Base-by-base conservation (phyloP, 78 protist species). In the Dictyostelium firmibasis region DNA sequence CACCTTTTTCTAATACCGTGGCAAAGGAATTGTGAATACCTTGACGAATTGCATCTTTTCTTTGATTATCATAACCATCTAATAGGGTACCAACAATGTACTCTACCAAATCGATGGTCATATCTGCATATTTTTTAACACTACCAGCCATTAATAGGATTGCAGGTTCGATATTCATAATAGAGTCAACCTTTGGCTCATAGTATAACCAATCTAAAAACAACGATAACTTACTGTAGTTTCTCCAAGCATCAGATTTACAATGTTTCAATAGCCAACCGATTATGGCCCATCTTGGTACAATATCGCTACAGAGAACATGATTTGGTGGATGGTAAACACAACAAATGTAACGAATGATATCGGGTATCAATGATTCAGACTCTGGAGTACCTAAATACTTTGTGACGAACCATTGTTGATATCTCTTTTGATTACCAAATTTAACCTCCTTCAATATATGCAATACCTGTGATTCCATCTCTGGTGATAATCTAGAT, bases 81-180 rank as follows among this genome's bases (percentile, higher is more conserved):
- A 95, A 33, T n/a, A 84, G 9, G 4, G 44, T 60, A 18, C 79
- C 79, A 31, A 93, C 38, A 2, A 96, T 85, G 50, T 23, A 96
- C 7, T 96, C 97, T 10, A 96, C 85, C 2, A 93, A 38, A 29
- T 91, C 91, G 10, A 85, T 93, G 20, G 97, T 86, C 92, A 96
- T 79, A 44, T 78, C 96, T 18, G 82, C 35, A 82, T 95, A 96
- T 31, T 96, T 96, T 36, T 91, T 94, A 6, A 96, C 88, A n/a
- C 96, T 91, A 41, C 83, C 43, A 50, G 92, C 86, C 93, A 96
- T 96, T 25, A 96, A 74, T 11, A 95, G 83, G 47, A 96, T 47
- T 2, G 96, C 97, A 18, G 98, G 98, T 38, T 96, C 98, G 25
- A 96, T 96, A 36, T 95, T 95, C 97, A 95, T 94, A 43, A 96